These are phyloP conservation scores for Yarrowia keelungensis DNA, from an alignment of 805 yeast species.

Conservation along the genomic window DNA sequence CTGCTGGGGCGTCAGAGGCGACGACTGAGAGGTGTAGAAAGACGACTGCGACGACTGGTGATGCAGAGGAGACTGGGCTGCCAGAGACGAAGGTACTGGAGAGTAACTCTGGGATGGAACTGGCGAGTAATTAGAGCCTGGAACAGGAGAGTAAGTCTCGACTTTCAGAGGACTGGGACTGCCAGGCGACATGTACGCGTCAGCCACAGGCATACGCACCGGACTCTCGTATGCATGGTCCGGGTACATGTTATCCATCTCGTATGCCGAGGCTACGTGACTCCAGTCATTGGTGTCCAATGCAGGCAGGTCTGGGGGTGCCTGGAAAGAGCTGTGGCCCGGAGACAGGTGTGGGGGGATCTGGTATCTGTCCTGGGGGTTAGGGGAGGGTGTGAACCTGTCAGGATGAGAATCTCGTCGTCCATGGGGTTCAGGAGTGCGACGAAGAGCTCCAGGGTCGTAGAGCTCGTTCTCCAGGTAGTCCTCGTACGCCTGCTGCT, in stretches of 20 bases:
- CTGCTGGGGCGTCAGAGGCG: constrained; percentile 5
- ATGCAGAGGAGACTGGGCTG: constrained; percentile 1
- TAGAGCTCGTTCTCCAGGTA: constrained; percentile 14
- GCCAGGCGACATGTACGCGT: constrained; percentile 23
- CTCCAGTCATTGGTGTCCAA: constrained; percentile 29
- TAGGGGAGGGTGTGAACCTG: not conserved
- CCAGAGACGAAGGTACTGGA: no score
- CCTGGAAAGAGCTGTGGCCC: constrained; percentile 6
- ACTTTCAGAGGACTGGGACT: not conserved
- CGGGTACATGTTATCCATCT: constrained; percentile 18
- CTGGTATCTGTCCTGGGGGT: constrained; percentile 14
- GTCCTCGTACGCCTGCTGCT: constrained; percentile 10
- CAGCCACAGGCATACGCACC: constrained; percentile 16
- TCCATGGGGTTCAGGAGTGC: not conserved
- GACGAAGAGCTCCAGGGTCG: not conserved
- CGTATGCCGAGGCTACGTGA: constrained; percentile 22
- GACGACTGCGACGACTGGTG: constrained; percentile 4
- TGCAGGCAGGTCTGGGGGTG: constrained; percentile 1
- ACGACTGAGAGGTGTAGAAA: not conserved
- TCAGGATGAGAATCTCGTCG: no score
- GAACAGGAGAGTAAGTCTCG: not conserved
- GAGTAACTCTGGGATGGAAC: not conserved
- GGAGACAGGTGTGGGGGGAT: constrained; percentile 18
- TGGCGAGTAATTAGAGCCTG: not conserved
- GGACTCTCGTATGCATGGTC: constrained; percentile 18